phyloP scores from a whole-genome alignment of 208 protist species.

The Crithidia mellificae region DNA sequence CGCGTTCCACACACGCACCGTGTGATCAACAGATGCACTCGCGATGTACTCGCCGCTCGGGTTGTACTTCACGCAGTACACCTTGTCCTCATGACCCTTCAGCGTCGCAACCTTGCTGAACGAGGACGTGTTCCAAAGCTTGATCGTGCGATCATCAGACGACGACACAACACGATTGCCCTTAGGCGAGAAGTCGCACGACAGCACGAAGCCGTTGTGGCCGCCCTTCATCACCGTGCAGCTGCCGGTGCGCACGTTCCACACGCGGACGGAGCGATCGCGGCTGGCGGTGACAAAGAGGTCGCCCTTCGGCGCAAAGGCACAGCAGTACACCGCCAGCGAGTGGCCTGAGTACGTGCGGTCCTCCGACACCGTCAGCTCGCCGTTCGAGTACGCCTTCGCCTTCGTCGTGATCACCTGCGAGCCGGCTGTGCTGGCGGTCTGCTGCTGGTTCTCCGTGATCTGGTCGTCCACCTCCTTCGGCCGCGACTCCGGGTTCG shows the following conservation, averaged over 20 bases:
- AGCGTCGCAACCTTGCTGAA: constrained; percentile 77
- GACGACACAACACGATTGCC: constrained; percentile 79
- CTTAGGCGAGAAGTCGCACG: constrained; percentile 87
- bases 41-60: constrained; percentile 89
- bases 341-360: constrained; percentile 66
- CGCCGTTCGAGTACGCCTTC: constrained; percentile 64
- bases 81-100: constrained; percentile 95
- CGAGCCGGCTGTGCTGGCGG: not conserved
- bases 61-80: constrained; percentile 90
- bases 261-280: constrained; percentile 80
- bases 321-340: constrained; percentile 82
- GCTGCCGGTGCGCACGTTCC: constrained; percentile 62
- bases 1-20: constrained; percentile 82
- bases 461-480: constrained; percentile 48
- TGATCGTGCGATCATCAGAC: constrained; percentile 76
- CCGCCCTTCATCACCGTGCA: constrained; percentile 81
- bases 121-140: constrained; percentile 77
- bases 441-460: constrained; percentile 34
- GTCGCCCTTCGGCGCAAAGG: constrained; percentile 76
- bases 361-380: constrained; percentile 53
- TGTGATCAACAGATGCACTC: constrained; percentile 78
- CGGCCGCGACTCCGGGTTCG: constrained; percentile 29
- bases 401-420: constrained; percentile 22
- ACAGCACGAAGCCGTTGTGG: constrained; percentile 89
- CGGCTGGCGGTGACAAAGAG: constrained; percentile 78